Percentiles rank a stretch among this genome's conserved stretches.
These are phyloP conservation scores for Termitomyces sp. DNA, from an alignment of 768 basidiomycete species.

Conservation along the genomic window DNA sequence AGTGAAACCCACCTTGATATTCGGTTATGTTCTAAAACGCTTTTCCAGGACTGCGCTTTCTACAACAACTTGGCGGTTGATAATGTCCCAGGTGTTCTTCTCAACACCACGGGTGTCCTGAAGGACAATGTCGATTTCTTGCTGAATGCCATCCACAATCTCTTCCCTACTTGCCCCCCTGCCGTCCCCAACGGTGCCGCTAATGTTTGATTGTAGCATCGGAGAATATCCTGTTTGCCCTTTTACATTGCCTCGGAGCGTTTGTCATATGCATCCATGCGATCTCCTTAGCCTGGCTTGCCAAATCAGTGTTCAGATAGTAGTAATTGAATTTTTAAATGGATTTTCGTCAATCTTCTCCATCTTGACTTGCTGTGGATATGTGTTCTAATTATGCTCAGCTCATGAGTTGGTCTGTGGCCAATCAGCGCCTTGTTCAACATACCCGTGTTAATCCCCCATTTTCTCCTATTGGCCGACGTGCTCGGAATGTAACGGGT, in stretches of 20 bases:
- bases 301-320: not conserved
- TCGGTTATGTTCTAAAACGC: not conserved
- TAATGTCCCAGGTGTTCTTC: constrained; percentile 9
- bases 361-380: too few relatives aligned
- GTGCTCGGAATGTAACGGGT: too few relatives aligned
- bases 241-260: not conserved
- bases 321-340: not conserved
- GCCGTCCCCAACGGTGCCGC: constrained; percentile 9
- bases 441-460: not conserved
- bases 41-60: constrained; percentile 2
- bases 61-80: constrained; percentile 8
- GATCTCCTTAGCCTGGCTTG: too few relatives aligned
- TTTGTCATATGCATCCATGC: not conserved
- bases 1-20: not conserved
- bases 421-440: too few relatives aligned
- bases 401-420: too few relatives aligned
- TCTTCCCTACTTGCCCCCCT: constrained; percentile 8
- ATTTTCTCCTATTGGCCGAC: not conserved
- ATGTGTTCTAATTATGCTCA: too few relatives aligned
- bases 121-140: constrained; percentile 13
- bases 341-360: too few relatives aligned
- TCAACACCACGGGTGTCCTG: constrained; percentile 13
- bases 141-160: constrained; percentile 7
- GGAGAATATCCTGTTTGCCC: not conserved
- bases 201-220: not conserved